phyloP scores from a whole-genome alignment of 1,284 basidiomycete genomes.

The Irpex sp. region DNA sequence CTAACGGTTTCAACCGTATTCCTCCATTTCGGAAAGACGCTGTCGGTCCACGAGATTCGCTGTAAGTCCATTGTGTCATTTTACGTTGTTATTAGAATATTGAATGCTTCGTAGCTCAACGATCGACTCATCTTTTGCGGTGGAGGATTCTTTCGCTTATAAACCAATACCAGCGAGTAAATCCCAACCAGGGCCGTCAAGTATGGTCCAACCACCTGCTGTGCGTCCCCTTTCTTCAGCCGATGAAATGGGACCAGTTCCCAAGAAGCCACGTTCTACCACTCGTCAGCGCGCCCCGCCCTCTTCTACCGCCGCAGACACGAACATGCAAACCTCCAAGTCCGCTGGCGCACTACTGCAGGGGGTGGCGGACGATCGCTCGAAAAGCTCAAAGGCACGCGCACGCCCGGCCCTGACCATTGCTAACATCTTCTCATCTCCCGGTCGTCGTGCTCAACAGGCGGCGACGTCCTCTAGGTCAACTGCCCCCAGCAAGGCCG shows the following conservation, averaged over 20 bases:
- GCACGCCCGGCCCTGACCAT: slow-evolving; percentile 74
- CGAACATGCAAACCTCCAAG: slow-evolving; percentile 49
- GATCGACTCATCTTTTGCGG: slow-evolving; percentile 57
- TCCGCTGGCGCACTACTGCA: slow-evolving; percentile 33
- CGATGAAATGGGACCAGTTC: slow-evolving; percentile 73
- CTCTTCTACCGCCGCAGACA: slow-evolving; percentile 23
- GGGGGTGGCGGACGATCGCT: slow-evolving; percentile 48
- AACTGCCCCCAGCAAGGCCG: slow-evolving; percentile 43
- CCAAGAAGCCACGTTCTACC: slow-evolving; percentile 69
- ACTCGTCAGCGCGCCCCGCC: slow-evolving; percentile 48
- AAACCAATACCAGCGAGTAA: slow-evolving; percentile 32
- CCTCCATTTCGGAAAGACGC: slow-evolving; percentile 58
- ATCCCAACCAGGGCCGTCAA: slow-evolving; percentile 26
- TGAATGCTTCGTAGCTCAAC: slow-evolving; percentile 39
- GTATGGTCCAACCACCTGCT: slow-evolving; percentile 40
- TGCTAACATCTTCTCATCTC: slow-evolving; percentile 80
- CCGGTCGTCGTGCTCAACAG: slow-evolving; percentile 69
- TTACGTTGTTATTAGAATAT: not conserved
- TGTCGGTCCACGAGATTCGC: slow-evolving; percentile 52
- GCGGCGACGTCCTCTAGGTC: slow-evolving; percentile 53
- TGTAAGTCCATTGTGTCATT: slow-evolving; percentile 38
- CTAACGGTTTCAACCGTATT: slow-evolving; percentile 43
- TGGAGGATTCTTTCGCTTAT: slow-evolving; percentile 56
- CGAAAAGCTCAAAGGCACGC: slow-evolving; percentile 74
- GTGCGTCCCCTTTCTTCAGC: slow-evolving; percentile 73